phyloP scores from a whole-genome alignment of 2,329 filamentous ascomycete genomes.

The Gliomastix tumulicola region DNA sequence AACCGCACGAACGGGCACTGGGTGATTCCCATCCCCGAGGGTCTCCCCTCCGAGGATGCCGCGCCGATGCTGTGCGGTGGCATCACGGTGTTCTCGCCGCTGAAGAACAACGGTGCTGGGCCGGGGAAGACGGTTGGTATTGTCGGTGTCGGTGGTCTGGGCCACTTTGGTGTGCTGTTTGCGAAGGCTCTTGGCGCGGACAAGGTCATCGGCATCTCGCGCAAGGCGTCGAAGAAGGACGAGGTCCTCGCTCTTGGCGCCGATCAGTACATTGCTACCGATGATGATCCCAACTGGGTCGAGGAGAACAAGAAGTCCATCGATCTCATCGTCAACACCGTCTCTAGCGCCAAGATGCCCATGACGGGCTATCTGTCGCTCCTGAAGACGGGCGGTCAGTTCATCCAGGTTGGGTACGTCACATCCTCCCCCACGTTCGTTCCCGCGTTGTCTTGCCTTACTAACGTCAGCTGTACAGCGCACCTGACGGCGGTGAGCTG shows the following conservation, averaged over 20 bases:
- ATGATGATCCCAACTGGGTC: conserved; percentile 46
- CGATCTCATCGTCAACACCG: conserved; percentile 53
- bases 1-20: conserved; percentile 29
- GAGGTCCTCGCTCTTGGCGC: conserved; percentile 53
- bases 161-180: conserved; percentile 62
- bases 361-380: conserved; percentile 41
- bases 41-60: conserved; percentile 28
- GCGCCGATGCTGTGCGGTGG: conserved; percentile 67
- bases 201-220: conserved; percentile 52
- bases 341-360: conserved; percentile 48
- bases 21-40: conserved; percentile 37
- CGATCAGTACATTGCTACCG: conserved; percentile 36
- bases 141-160: conserved; percentile 60
- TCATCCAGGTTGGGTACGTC: conserved; percentile 35
- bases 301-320: conserved; percentile 41
- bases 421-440: conserved; percentile 32
- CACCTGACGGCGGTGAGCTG: conserved; percentile 3
- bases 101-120: conserved; percentile 55
- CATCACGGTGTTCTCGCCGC: conserved; percentile 58
- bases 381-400: not conserved
- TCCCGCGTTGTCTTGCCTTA: conserved; percentile 28
- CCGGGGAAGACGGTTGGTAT: conserved; percentile 62
- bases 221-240: conserved; percentile 41
- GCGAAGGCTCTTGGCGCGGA: conserved; percentile 62
- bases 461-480: conserved; percentile 6